Base-by-base conservation (phyloP, 208 protist genomes). In the Blastocrithidia nonstop region DNA sequence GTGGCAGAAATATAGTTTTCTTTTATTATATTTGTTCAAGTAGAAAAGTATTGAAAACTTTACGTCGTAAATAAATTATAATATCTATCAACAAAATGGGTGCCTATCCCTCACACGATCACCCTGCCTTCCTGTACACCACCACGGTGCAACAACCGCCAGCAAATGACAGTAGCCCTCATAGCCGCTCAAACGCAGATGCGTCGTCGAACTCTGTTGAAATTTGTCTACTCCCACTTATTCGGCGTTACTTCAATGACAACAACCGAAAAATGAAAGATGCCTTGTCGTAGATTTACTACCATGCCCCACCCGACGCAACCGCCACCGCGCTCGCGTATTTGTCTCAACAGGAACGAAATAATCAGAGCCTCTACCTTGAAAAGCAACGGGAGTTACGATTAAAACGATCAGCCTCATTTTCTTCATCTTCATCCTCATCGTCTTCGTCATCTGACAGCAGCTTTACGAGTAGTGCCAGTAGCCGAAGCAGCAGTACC, bases 241-340 rank as follows among this genome's bases (percentile, higher is more conserved):
- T 87, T 15, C 69, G 76, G n/a, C 75, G 76, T 6, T 72, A 85
- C 71, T 90, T 86, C 61, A 86, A 90, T 43, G 75, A 86, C 55
- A 66, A 57, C 11, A 71, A 85, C 50, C 76, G 58, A 44, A 40
- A 44, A 25, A 47, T 83, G 44, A 83, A 83, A 60, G 73, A 83
- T 28, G 41, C 63, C 1, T 42, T 83, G 20, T 54, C 57, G 22
- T 50, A 71, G 44, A 35, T 69, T 6, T 72, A 61, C 45, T 68
- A 77, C 13, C 48, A 73, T 11, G 59, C 50, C 0, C 70, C 70
- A 28, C 60, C 60, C n/a, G 46, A 60, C 46, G 48, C 52, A 19
- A 67, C 61, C 9, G 43, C 46, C 4, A 48, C 50, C 15, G 63
- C 54, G n/a, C n/a, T n/a, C n/a, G n/a, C n/a, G n/a, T n/a, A n/a